Evolutionary conservation across 1,139 yeast species (phyloP).

Genomic region (Yamadazyma jaroonii): DNA sequence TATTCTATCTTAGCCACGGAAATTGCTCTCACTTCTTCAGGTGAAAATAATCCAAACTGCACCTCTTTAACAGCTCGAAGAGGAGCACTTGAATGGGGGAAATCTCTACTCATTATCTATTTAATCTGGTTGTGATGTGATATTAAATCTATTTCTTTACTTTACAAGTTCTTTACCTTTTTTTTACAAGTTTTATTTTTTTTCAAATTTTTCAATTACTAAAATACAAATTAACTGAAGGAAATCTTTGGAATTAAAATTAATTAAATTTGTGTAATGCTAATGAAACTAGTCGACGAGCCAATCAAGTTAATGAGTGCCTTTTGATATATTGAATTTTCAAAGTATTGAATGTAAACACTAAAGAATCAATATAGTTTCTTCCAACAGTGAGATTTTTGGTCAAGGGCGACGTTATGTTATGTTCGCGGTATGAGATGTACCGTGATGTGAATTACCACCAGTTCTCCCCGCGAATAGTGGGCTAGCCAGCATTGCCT

Average conservation of each 20-base stretch:
- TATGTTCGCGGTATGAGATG: conserved; percentile 5
- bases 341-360: conserved; percentile 2
- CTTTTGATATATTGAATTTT: conserved; percentile 2
- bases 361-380: conserved; percentile 4
- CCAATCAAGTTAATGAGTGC: conserved; percentile 20
- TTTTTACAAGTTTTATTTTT: conserved; percentile 5
- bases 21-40: conserved; percentile 95
- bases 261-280: conserved; percentile 1
- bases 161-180: neutral
- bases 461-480: no score
- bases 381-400: conserved; percentile 4
- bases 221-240: conserved; percentile 8
- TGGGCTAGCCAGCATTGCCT: no score
- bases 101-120: conserved; percentile 49
- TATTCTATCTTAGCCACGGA: conserved; percentile 96
- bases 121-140: neutral
- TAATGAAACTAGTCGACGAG: conserved; percentile 3
- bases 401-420: conserved; percentile 5
- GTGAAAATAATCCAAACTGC: conserved; percentile 96
- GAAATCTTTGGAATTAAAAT: conserved; percentile 3
- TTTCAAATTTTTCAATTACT: conserved; percentile 3
- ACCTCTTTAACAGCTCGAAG: conserved; percentile 95
- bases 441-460: conserved; percentile 3
- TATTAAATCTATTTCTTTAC: neutral
- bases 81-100: conserved; percentile 97